These are phyloP conservation scores for Handroanthus guayacan DNA, from an alignment of 257 asterid species.

Conservation along the genomic window DNA sequence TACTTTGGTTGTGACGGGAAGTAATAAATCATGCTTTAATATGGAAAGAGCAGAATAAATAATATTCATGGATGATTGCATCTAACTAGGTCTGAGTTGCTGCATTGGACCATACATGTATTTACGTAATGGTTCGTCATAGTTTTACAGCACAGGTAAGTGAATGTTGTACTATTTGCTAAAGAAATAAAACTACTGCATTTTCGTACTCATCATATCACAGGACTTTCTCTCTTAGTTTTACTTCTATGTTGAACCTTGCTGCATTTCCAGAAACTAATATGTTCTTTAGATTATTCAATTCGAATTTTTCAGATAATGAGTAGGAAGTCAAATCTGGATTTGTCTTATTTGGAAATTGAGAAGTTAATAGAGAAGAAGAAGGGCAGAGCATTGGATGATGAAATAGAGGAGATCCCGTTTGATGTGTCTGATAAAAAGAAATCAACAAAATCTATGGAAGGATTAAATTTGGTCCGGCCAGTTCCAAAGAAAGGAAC, in stretches of 20 bases:
- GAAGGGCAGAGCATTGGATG: constrained; percentile 52
- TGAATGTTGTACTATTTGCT: not conserved
- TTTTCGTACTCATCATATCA: not conserved
- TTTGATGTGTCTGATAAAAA: constrained; percentile 57
- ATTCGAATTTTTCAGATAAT: constrained; percentile 61
- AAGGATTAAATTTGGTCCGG: constrained; percentile 76
- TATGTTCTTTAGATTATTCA: constrained; percentile 18
- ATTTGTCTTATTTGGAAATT: constrained; percentile 73
- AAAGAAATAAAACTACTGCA: not conserved
- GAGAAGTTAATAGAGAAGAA: constrained; percentile 68
- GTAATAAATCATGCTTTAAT: constrained; percentile 4
- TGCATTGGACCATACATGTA: not conserved
- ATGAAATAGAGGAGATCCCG: constrained; percentile 65
- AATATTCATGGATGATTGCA: not conserved
- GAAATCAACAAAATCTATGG: constrained; percentile 47
- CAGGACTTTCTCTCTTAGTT: constrained; percentile 5
- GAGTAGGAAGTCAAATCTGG: constrained; percentile 85
- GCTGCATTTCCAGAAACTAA: constrained; percentile 19
- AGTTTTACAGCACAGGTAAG: not conserved
- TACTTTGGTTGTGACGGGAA: constrained; percentile 27
- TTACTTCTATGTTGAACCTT: not conserved
- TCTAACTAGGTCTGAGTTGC: not conserved
- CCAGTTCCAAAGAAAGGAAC: constrained; percentile 77
- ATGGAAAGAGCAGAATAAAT: not conserved
- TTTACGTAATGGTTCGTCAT: not conserved